Evolutionary conservation across 2,329 filamentous ascomycete genomes (phyloP), one percentile per base, ranked within the genome.

Genomic region (Fusarium sp.): DNA sequence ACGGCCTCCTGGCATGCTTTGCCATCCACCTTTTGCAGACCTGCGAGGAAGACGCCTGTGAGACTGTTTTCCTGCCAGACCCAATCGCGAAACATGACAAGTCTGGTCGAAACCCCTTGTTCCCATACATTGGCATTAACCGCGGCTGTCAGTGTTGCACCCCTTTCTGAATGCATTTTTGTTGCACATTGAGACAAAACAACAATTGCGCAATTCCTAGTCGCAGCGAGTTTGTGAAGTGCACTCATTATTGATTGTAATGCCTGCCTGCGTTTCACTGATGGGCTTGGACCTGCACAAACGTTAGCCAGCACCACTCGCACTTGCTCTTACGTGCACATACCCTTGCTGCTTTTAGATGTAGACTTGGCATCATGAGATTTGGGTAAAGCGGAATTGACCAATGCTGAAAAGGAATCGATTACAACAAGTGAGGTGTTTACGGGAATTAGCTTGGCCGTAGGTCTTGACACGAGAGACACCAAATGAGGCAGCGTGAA

Each of bases 11-110:
- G 71, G 25, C 77, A 77, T 3, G 75, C 74, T 73, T 84, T 86
- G 10, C 90, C 90, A 69, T 88, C 85, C 40, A 87, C 79, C 78
- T 92, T 93, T 75, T 92, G 86, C 13, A 93, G 81, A 52, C 89
- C 90, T 13, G 85, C 88, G 70, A 92, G 84, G 61, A 88, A 85
- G 45, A 87, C 79, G 70, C 85, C 84, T 64, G 83, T 82, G 25
- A 83, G 80, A 20, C 79, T 80, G 46, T 81, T 80, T 45, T 81
- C 80, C 55, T 81, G 80, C 81, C 85, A 87, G 66, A 84, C 86
- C 87, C 88, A 94, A 81, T 97, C 93, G 74, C 92, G 87, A 79
- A 96, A 97, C 34, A 97, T 80, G 25, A 91, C 91, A 65, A 97
- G 79, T 57, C 94, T 86, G 44, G 89, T 92, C 66, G 89, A 88